Percentiles rank a stretch among this genome's conserved stretches.
Conservation (phyloP, 2,329 filamentous ascomycete species). For the Penicillium verrucosum region DNA sequence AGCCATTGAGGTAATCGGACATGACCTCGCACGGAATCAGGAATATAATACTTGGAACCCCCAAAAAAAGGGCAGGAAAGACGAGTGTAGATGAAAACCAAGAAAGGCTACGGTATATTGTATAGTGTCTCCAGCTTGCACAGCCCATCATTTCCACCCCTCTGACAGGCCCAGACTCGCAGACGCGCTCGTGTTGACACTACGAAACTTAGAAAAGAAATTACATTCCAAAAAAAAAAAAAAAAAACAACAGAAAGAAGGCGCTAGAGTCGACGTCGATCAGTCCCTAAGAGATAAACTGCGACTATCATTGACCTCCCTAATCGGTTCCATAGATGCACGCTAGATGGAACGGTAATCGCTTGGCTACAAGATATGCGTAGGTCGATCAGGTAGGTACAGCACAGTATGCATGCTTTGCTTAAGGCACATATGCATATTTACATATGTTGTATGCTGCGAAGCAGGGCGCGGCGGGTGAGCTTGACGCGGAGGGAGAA, state of each 20-base stretch:
- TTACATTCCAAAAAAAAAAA: background rate
- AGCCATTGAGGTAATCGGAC: conserved; percentile 17
- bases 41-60: background rate
- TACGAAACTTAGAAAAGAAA: background rate
- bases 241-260: background rate
- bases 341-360: conserved; percentile 3
- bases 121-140: background rate
- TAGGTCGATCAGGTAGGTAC: background rate
- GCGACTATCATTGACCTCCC: background rate
- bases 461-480: background rate
- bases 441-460: background rate
- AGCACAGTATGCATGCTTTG: background rate
- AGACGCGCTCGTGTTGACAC: background rate
- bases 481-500: conserved; percentile 2
- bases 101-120: background rate
- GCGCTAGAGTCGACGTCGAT: background rate
- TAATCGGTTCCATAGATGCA: background rate
- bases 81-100: background rate
- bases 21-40: background rate
- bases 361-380: background rate
- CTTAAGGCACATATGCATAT: background rate
- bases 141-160: background rate
- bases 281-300: background rate
- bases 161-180: background rate
- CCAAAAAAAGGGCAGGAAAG: too few relatives aligned